These are phyloP conservation scores for Gymnopilus dilepis DNA, from an alignment of 768 basidiomycete genomes.

Conservation along the genomic window DNA sequence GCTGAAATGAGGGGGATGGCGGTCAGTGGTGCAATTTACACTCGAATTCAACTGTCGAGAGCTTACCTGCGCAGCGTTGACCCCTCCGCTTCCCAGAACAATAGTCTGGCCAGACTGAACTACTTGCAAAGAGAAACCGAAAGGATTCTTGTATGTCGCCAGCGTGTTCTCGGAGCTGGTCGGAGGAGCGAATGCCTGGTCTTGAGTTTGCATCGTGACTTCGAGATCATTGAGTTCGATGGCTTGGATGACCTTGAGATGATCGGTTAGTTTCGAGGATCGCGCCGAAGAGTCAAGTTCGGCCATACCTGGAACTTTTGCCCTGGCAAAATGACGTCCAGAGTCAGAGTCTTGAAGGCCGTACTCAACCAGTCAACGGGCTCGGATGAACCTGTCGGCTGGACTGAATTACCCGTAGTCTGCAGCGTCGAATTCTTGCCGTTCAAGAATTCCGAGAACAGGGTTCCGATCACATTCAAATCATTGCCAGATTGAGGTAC, in stretches of 20 bases:
- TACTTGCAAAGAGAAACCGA: constrained; percentile 76
- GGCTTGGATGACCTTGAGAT: constrained; percentile 61
- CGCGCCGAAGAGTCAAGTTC: not conserved
- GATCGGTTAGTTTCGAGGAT: not conserved
- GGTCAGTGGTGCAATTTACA: not conserved
- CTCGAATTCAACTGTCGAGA: constrained; percentile 15
- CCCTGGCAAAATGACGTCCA: constrained; percentile 67
- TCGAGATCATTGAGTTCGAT: constrained; percentile 64
- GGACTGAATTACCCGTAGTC: constrained; percentile 64
- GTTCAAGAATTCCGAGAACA: constrained; percentile 71
- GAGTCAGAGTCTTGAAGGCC: constrained; percentile 71
- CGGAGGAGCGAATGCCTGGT: constrained; percentile 64
- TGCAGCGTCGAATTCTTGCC: constrained; percentile 67
- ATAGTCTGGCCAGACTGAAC: constrained; percentile 60
- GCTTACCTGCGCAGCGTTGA: constrained; percentile 59
- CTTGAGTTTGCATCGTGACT: constrained; percentile 53
- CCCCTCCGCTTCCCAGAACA: constrained; percentile 50
- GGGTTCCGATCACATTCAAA: constrained; percentile 56
- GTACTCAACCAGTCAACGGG: constrained; percentile 67
- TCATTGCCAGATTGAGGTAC: constrained; percentile 62
- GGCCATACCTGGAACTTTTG: constrained; percentile 51
- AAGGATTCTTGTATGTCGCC: constrained; percentile 73
- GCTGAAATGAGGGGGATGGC: constrained; percentile 38
- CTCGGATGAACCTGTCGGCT: constrained; percentile 55
- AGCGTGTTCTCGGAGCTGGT: constrained; percentile 59